A percentile compares a stretch with the other conserved stretches of the same genome.
Conservation (phyloP, 2,329 filamentous ascomycete genomes). For the Macrophomina pseudophaseolina region DNA sequence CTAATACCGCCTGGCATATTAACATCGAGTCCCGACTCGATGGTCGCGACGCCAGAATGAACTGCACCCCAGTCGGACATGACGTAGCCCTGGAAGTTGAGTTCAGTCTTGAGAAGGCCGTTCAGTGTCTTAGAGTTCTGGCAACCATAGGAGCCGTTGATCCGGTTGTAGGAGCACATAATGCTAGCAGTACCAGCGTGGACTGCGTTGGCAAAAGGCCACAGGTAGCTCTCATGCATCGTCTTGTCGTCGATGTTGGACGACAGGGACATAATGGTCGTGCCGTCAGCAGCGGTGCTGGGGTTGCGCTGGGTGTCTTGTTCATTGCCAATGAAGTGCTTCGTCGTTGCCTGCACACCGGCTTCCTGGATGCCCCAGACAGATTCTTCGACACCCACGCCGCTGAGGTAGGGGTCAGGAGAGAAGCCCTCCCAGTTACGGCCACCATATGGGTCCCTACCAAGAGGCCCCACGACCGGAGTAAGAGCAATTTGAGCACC, state of each 20-base stretch:
- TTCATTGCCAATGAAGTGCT: conserved; percentile 67
- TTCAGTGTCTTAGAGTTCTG: conserved; percentile 53
- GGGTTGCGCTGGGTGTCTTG: conserved; percentile 61
- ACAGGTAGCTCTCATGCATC: conserved; percentile 76
- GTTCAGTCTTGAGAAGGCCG: conserved; percentile 57
- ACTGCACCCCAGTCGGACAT: conserved; percentile 34
- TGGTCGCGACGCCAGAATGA: conserved; percentile 35
- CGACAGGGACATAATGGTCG: conserved; percentile 40
- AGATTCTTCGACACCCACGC: conserved; percentile 49
- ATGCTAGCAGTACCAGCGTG: conserved; percentile 64
- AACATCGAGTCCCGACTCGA: conserved; percentile 37
- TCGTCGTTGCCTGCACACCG: conserved; percentile 49
- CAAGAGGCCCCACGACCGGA: conserved; percentile 51
- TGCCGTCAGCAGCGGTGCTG: conserved; percentile 38
- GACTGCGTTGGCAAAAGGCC: conserved; percentile 78
- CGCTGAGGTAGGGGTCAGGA: conserved; percentile 55
- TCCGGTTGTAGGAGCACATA: conserved; percentile 54
- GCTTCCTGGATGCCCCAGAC: conserved; percentile 52
- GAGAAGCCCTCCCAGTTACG: conserved; percentile 58
- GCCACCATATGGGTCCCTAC: conserved; percentile 50
- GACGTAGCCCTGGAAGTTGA: conserved; percentile 40
- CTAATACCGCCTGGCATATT: conserved; percentile 25
- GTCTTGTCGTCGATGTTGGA: conserved; percentile 74
- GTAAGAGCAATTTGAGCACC: conserved; percentile 49
- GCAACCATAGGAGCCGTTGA: conserved; percentile 47